Percentiles rank a stretch among this genome's conserved stretches.
Evolutionary conservation across 257 asterid genomes (phyloP).

Genomic region (Lycium ferocissimum): DNA sequence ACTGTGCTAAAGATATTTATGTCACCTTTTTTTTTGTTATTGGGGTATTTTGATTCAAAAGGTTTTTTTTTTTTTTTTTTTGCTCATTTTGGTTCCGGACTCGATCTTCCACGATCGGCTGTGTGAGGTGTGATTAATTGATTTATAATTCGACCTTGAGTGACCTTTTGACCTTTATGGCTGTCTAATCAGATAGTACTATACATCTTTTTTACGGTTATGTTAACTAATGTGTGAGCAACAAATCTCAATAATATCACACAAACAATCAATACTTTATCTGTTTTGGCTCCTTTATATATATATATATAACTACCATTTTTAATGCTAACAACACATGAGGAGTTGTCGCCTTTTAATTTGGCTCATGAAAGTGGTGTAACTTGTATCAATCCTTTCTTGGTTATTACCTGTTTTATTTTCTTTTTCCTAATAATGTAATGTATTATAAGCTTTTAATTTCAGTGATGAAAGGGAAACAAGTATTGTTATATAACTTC

Average conservation of each 20-base stretch:
- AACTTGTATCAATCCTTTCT: background rate
- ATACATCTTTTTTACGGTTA: background rate
- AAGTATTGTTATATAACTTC: background rate
- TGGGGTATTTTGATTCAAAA: no score
- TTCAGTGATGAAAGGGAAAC: conserved; percentile 1
- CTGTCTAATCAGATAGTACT: background rate
- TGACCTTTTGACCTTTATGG: background rate
- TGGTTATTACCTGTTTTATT: background rate
- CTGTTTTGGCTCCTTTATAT: background rate
- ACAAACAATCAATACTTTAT: background rate
- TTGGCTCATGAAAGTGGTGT: background rate
- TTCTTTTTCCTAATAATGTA: background rate
- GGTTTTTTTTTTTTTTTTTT: no score
- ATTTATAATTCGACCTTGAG: background rate
- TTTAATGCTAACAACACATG: background rate
- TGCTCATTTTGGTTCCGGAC: no score
- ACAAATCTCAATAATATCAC: background rate
- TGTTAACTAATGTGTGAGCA: background rate
- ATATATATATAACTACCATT: background rate
- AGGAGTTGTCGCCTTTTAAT: background rate
- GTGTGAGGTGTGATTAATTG: background rate
- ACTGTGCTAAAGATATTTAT: no score
- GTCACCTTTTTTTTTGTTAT: no score
- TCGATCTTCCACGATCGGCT: background rate
- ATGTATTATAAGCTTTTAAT: background rate